Evolutionary conservation across 805 yeast species (phyloP), one percentile per base, ranked within the genome.

Genomic region (Komagataella mondaviorum): DNA sequence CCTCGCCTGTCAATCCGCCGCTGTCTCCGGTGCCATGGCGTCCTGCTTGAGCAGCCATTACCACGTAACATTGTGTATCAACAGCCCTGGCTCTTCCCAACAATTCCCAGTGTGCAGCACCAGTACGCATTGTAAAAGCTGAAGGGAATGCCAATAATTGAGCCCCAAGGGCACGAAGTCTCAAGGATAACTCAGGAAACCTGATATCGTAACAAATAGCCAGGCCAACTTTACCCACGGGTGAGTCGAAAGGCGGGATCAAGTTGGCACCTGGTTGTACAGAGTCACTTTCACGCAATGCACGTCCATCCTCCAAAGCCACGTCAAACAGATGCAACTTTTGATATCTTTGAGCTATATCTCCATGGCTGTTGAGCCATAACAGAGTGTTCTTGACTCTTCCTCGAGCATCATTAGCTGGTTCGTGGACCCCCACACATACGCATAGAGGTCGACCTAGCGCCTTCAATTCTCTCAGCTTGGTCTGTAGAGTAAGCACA

Each of bases 111-210:
- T 91, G 99, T 1, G 91, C 88, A 50, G 80, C 80, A 1, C 99
- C 99, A 0, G 98, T 91, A 55, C 82, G 81, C 62, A 85, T 77
- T 0, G 96, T 93, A 72, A 95, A 93, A 0, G 98, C 98, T 23
- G 95, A 83, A 0, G 99, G 98, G 59, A 71, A 91, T 2, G 91
- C 77, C 45, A 91, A 58, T 20, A 91, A 69, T 53, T 87, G 75
- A 1, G 96, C 95, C 3, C 96, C 96, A 50, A 68, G 58, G 7
- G 77, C 61, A 50, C 96, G 69, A 43, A 86, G 66, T 45, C 81
- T 66, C 43, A 84, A 59, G 1, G 93, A 81, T 48, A 86, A 67
- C 62, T 89, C 96, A 0, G 96, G 95, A 62, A 88, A 88, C 55
- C 97, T 71, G 39, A 88, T 79, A 65, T 88, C 98, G 65, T 87